Conservation (phyloP, 257 asterid species). For the Solanum clarkiae region DNA sequence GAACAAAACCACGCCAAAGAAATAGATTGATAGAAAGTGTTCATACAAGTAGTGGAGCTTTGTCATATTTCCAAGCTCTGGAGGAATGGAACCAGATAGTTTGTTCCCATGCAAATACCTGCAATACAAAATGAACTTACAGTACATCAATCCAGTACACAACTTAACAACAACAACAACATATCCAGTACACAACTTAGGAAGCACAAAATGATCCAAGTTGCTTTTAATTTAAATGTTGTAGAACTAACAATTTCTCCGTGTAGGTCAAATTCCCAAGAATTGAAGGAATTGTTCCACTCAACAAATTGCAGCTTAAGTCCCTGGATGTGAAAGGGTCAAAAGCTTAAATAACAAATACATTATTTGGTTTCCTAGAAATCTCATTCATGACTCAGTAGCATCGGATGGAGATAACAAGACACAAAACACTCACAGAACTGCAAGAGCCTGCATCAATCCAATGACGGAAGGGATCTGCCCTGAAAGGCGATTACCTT, state of each 20-base stretch:
- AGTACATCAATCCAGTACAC: neutral
- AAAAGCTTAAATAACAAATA: neutral
- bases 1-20: neutral
- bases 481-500: conserved; percentile 61
- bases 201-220: neutral
- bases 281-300: conserved; percentile 80
- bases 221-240: neutral
- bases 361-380: neutral
- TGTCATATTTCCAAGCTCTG: conserved; percentile 96
- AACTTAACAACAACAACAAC: neutral
- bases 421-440: conserved; percentile 41
- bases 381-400: neutral
- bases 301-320: conserved; percentile 77
- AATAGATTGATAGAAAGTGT: neutral
- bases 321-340: conserved; percentile 30
- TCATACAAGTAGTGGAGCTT: conserved; percentile 83
- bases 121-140: neutral
- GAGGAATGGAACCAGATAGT: conserved; percentile 76
- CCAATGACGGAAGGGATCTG: conserved; percentile 87
- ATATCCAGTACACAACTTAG: neutral
- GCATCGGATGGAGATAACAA: neutral
- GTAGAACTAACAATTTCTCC: conserved; percentile 62
- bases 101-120: conserved; percentile 92
- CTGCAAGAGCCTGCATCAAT: conserved; percentile 99
- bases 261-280: conserved; percentile 90